Percentiles rank a stretch among this genome's conserved stretches.
These are phyloP conservation scores for Carex cristatella DNA, from an alignment of 176 grass and related monocot species.

Conservation along the genomic window DNA sequence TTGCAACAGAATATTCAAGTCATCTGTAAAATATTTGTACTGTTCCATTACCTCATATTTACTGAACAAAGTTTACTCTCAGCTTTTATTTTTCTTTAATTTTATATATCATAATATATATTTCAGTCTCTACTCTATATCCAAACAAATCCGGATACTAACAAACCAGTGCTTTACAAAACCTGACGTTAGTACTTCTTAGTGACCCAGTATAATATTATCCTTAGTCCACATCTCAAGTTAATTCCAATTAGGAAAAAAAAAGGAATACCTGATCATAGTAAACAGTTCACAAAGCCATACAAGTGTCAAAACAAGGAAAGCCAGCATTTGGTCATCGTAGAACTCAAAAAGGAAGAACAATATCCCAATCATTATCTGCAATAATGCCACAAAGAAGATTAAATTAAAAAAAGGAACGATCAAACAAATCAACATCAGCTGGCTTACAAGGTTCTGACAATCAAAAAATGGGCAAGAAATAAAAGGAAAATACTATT, in stretches of 20 bases:
- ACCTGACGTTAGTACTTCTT: background rate
- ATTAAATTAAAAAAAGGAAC: background rate
- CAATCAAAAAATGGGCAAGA: background rate
- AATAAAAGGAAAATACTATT: background rate
- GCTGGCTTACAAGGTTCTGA: background rate
- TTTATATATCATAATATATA: background rate
- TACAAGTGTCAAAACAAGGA: constrained; percentile 94
- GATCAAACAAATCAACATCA: background rate
- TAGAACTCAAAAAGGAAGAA: constrained; percentile 99
- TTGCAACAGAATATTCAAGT: background rate
- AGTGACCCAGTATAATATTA: background rate
- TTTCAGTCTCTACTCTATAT: background rate
- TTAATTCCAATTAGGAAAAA: background rate
- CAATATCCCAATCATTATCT: constrained; percentile 99
- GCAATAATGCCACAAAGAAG: constrained; percentile 37
- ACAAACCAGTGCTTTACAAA: background rate
- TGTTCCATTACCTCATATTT: background rate
- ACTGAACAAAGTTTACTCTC: background rate
- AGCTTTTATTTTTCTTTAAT: background rate
- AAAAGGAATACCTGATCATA: constrained; percentile 77
- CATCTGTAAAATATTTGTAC: background rate
- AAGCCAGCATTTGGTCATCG: constrained; percentile 88
- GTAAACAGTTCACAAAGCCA: constrained; percentile 98
- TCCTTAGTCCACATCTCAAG: background rate
- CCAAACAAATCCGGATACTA: background rate